Evolutionary conservation across 2,329 filamentous ascomycete genomes (phyloP).

Genomic region (Thielaviopsis ethacetica): DNA sequence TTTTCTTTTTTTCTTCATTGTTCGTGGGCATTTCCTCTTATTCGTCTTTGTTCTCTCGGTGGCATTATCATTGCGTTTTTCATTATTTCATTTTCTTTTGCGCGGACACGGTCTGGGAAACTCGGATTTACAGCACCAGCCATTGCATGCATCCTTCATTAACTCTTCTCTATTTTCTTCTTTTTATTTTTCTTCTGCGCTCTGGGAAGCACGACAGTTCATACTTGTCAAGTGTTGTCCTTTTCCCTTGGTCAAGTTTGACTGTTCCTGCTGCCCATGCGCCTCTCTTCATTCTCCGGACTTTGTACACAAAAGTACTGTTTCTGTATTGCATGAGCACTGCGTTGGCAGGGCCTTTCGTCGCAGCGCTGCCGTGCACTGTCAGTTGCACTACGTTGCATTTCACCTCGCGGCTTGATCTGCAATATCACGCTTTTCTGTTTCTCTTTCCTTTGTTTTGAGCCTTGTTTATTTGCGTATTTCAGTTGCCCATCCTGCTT

Average conservation of each 20-base stretch:
- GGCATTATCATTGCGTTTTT: background rate
- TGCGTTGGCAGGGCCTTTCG: background rate
- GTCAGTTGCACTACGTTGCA: conserved; percentile 4
- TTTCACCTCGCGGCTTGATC: background rate
- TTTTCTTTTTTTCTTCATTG: background rate
- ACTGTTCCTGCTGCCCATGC: background rate
- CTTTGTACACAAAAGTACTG: background rate
- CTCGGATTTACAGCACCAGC: background rate
- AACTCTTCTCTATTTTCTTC: background rate
- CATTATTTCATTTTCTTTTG: conserved; percentile 1
- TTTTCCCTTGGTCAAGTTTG: background rate
- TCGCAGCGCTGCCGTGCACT: background rate
- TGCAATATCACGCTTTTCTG: background rate
- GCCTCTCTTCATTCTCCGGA: background rate
- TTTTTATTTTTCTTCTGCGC: background rate
- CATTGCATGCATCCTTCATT: background rate
- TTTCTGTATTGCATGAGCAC: background rate
- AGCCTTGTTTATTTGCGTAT: background rate
- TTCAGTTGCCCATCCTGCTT: background rate
- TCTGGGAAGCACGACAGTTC: background rate
- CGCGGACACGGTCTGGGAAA: background rate
- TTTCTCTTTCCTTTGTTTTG: background rate
- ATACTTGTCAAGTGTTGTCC: background rate
- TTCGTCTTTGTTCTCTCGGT: background rate
- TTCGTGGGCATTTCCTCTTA: background rate